Base-by-base conservation (phyloP, 73 alveolate species). In the Paraurostyla sp. region DNA sequence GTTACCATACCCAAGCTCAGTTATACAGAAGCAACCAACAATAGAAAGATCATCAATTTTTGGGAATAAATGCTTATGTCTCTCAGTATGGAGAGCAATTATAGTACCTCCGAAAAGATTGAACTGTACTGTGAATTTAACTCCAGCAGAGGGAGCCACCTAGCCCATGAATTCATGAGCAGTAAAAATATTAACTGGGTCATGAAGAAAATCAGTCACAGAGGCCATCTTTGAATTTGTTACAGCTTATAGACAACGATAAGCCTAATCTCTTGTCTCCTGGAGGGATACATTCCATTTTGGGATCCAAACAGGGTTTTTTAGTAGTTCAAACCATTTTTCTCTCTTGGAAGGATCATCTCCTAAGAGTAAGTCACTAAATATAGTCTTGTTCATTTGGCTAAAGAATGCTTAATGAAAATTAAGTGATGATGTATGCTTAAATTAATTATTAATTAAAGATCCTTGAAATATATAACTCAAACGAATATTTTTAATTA, bases 1-100 rank as follows among this genome's bases (percentile, higher is more conserved):
- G 36, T 86, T 86, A 25, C 93, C 93, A 54, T 54, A 86, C 9
- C 93, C 93, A 15, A 86, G 78, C 69, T 86, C 93, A 41, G 93
- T 86, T 4, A 86, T 36, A 57, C 89, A 76, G 87, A 86, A 86
- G 51, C 93, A 86, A 13, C 93, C 93, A 13, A 86, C 58, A 35
- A 80, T 52, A 23, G 71, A 32, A 22, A 86, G 89, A 52, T 59
- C 60, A 33, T 86, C 93, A 25, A 86, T 80, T 42, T 80, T 80
- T 33, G 75, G 84, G 48, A 63, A 76, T 1, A 86, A 48, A 9
- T 43, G 65, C 76, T 43, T 38, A 27, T 86, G 93, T 86, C 93
- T 86, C 62, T 86, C 88, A 0, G 93, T 86, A 27, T 85, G 80
- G 3, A 86, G 60, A 0, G 89, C 87, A 41, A 73, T 56, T 16